Evolutionary conservation across 257 asterid species (phyloP).

Genomic region (Parsonsia alboflavescens): DNA sequence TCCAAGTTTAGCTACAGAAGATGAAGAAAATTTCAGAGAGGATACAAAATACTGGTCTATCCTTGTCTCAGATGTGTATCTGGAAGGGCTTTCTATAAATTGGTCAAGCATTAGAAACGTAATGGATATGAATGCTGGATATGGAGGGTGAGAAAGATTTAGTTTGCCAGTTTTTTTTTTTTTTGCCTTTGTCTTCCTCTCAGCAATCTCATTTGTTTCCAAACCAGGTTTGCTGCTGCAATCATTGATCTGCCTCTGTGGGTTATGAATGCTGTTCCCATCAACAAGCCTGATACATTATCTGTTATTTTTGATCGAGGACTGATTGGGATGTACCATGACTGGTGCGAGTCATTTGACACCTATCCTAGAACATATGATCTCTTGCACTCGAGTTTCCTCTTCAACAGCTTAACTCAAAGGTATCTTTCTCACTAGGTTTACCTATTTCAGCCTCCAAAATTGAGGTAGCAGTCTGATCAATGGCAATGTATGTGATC

Average conservation of each 20-base stretch:
- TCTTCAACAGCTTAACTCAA: slow-evolving; percentile 47
- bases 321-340: slow-evolving; percentile 75
- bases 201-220: slow-evolving; percentile 1
- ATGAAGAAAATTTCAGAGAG: slow-evolving; percentile 41
- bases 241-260: slow-evolving; percentile 51
- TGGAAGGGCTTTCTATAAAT: slow-evolving; percentile 49
- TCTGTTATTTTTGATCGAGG: slow-evolving; percentile 72
- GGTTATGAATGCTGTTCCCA: slow-evolving; percentile 86
- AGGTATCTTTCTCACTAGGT: slow-evolving; percentile 35
- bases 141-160: slow-evolving; percentile 66
- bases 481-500: neutral
- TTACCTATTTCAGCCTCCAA: neutral
- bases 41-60: slow-evolving; percentile 78
- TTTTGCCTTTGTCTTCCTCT: neutral
- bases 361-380: slow-evolving; percentile 87
- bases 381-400: slow-evolving; percentile 77
- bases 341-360: slow-evolving; percentile 84
- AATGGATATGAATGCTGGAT: slow-evolving; percentile 85
- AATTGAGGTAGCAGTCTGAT: neutral
- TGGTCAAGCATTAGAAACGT: slow-evolving; percentile 72
- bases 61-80: slow-evolving; percentile 68
- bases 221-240: slow-evolving; percentile 72
- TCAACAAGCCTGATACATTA: slow-evolving; percentile 57
- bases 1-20: slow-evolving; percentile 41
- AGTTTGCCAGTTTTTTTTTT: neutral